Base-by-base conservation (phyloP, 345 rosid genomes). In the Dipteronia dyeriana region DNA sequence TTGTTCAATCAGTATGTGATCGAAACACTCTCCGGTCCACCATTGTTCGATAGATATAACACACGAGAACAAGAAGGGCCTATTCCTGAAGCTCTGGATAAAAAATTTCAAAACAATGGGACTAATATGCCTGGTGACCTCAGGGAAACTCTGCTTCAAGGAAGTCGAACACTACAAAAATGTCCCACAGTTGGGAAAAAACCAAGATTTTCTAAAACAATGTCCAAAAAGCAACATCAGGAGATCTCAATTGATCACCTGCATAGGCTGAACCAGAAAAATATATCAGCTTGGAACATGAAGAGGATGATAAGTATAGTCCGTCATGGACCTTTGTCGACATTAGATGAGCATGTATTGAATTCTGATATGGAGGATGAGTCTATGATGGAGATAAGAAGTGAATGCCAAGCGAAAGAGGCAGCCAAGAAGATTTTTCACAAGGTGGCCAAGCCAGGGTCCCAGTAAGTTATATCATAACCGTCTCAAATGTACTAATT, bases 261-360 rank as follows among this genome's bases (percentile, higher is more conserved):
- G 85, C 81, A 76, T 14, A 88, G 80, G 71, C 74, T 85, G 63
- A 83, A 81, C 62, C 83, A 74, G 72, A 87, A 78, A 79, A 84
- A 82, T 26, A 66, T 83, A 13, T 84, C 87, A 9, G 85, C 82
- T 67, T 86, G 83, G 90, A 80, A 83, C 61, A 80, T 87, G 86
- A 83, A 74, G 70, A 82, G 79, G 82, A 83, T 86, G 89, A 67
- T 86, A 17, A 66, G 81, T 23, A 78, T 86, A 11, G 25, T 84
- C 65, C 77, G 84, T 13, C 87, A 68, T 2, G 84, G 83, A 2
- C 39, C 76, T 5, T 75, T 89, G 64, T 81, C 81, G 25, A 89
- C 90, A 4, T 60, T 87, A 78, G 91, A 89, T 79, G 89, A 87
- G 73, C 82, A 83, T 20, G 82, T 87, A 69, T 79, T 83, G 14